These are phyloP conservation scores for Colletotrichum tropicale DNA, from an alignment of 2,329 filamentous ascomycete species.

Conservation along the genomic window DNA sequence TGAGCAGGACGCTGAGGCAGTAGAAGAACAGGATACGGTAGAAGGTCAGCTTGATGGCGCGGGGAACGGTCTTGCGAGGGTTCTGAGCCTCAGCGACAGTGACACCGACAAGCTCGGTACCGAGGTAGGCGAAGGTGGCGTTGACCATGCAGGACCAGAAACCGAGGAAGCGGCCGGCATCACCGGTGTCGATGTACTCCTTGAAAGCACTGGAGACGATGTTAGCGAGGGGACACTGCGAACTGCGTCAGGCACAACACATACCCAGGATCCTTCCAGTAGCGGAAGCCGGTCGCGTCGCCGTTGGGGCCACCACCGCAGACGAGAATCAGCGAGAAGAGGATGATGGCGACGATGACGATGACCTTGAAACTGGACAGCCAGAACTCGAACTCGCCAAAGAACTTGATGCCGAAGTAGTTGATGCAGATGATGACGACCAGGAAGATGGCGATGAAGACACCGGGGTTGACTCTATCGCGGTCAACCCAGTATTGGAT, in stretches of 20 bases:
- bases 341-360: conserved; percentile 68
- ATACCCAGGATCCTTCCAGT: conserved; percentile 66
- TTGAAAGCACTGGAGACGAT: conserved; percentile 48
- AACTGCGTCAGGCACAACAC: neutral
- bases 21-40: conserved; percentile 86
- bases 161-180: conserved; percentile 59
- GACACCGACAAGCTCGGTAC: conserved; percentile 78
- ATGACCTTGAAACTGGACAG: conserved; percentile 71
- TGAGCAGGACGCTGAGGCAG: conserved; percentile 72
- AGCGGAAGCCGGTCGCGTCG: conserved; percentile 68
- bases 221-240: neutral
- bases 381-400: conserved; percentile 70
- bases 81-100: conserved; percentile 83
- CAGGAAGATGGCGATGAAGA: conserved; percentile 78
- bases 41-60: conserved; percentile 81
- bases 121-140: conserved; percentile 80
- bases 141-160: conserved; percentile 77
- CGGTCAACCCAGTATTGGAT: conserved; percentile 77
- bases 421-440: conserved; percentile 69
- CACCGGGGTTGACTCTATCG: conserved; percentile 74
- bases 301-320: conserved; percentile 68
- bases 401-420: conserved; percentile 72
- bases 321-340: conserved; percentile 67
- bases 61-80: conserved; percentile 76
- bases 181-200: conserved; percentile 44